phyloP scores from a whole-genome alignment of 2,329 filamentous ascomycete genomes.

The Fusarium sororula region DNA sequence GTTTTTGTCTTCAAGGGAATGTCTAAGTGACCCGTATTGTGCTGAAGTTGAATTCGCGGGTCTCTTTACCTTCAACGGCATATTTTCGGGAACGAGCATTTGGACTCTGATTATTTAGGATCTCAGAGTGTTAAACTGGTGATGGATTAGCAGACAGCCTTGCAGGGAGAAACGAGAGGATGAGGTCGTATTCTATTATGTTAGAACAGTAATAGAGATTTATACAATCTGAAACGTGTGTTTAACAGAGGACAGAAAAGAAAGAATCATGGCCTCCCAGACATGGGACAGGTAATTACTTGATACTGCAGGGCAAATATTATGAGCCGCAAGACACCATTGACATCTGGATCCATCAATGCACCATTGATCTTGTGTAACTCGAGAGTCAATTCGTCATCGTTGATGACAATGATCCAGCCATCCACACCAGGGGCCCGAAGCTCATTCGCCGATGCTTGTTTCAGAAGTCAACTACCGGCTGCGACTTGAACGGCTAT shows the following conservation, averaged over 20 bases:
- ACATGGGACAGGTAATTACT: too few relatives aligned
- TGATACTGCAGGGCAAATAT: too few relatives aligned
- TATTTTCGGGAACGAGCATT: accelerated
- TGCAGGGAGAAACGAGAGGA: too few relatives aligned
- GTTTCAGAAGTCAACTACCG: too few relatives aligned
- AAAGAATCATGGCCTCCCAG: too few relatives aligned
- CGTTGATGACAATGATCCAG: accelerated
- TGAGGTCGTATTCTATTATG: accelerated
- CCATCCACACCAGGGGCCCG: too few relatives aligned
- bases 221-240: accelerated
- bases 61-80: accelerated
- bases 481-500: accelerated
- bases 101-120: not conserved
- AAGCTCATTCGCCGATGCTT: accelerated
- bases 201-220: too few relatives aligned
- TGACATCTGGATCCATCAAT: too few relatives aligned
- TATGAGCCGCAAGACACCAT: accelerated
- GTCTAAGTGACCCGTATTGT: accelerated
- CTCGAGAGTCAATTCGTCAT: too few relatives aligned
- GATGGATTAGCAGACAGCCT: too few relatives aligned
- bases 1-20: accelerated
- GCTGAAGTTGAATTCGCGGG: accelerated
- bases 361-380: accelerated
- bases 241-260: accelerated
- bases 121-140: accelerated